Evolutionary conservation across 2,329 filamentous ascomycete species (phyloP).

Genomic region (Fonsecaea multimorphosa): DNA sequence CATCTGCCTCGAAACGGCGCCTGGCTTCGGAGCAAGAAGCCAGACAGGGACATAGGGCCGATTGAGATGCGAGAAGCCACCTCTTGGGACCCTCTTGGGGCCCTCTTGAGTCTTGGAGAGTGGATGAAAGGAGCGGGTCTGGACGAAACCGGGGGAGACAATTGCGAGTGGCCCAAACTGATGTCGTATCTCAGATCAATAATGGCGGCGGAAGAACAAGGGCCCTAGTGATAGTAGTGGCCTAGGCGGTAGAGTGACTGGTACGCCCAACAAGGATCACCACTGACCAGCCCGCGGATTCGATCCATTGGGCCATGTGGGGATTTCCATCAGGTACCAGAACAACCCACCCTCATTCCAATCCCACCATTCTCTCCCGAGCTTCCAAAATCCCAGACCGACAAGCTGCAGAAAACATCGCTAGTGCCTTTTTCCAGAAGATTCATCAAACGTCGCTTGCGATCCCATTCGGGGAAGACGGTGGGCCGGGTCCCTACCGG

Average conservation of each 20-base stretch:
- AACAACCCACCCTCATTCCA: not conserved
- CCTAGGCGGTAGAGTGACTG: not conserved
- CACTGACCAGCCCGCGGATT: not conserved
- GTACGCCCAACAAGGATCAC: not conserved
- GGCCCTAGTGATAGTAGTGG: not conserved
- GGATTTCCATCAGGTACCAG: not conserved
- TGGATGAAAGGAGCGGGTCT: slow-evolving; percentile 12
- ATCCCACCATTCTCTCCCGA: slow-evolving; percentile 3
- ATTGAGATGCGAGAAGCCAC: slow-evolving; percentile 6
- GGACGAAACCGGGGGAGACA: not conserved
- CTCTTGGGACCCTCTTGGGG: not conserved
- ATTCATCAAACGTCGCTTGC: slow-evolving; percentile 12
- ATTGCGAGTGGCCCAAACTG: slow-evolving; percentile 11
- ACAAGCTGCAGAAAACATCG: not conserved
- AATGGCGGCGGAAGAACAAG: not conserved
- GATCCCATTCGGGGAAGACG: not conserved
- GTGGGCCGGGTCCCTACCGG: not conserved
- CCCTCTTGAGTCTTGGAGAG: not conserved
- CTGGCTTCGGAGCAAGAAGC: slow-evolving; percentile 28
- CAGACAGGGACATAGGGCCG: slow-evolving; percentile 27
- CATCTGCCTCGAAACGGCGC: slow-evolving; percentile 5
- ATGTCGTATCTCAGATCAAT: slow-evolving; percentile 1
- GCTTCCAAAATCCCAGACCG: slow-evolving; percentile 8
- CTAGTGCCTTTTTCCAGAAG: slow-evolving; percentile 9
- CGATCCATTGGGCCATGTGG: slow-evolving; percentile 4